Conservation (phyloP, 208 protist genomes). For the Trypanosoma cruzi region DNA sequence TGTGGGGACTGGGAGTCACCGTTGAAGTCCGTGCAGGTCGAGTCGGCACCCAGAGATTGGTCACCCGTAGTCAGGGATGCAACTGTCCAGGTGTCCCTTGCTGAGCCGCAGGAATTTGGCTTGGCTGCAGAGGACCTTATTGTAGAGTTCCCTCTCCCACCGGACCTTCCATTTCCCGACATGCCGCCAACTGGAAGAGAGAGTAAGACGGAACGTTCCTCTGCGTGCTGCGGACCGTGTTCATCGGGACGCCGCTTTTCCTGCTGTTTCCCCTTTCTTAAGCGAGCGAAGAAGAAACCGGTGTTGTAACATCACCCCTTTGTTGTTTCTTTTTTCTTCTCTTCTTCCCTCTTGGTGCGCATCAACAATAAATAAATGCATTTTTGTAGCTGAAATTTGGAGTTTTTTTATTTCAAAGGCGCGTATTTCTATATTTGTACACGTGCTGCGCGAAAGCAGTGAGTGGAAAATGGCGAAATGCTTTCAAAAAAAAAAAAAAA, state of each 20-base stretch:
- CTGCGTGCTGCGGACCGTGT: constrained; percentile 7
- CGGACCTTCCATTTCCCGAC: constrained; percentile 43
- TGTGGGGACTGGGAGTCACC: constrained; percentile 48
- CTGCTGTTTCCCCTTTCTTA: constrained; percentile 10
- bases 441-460: background rate
- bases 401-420: background rate
- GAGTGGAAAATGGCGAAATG: background rate
- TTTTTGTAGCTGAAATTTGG: background rate
- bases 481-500: background rate
- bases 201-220: constrained; percentile 18
- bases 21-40: background rate
- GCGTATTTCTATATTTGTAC: background rate
- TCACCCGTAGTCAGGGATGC: background rate
- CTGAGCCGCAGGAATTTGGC: background rate
- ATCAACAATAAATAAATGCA: no score
- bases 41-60: background rate
- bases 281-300: background rate
- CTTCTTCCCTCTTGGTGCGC: background rate
- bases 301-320: background rate
- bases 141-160: constrained; percentile 67
- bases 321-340: background rate
- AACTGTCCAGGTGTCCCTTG: background rate
- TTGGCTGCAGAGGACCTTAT: constrained; percentile 30
- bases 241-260: background rate
- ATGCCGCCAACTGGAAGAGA: constrained; percentile 45